These are phyloP conservation scores for Fonsecaea erecta DNA, from an alignment of 2,329 filamentous ascomycete genomes.

Conservation along the genomic window DNA sequence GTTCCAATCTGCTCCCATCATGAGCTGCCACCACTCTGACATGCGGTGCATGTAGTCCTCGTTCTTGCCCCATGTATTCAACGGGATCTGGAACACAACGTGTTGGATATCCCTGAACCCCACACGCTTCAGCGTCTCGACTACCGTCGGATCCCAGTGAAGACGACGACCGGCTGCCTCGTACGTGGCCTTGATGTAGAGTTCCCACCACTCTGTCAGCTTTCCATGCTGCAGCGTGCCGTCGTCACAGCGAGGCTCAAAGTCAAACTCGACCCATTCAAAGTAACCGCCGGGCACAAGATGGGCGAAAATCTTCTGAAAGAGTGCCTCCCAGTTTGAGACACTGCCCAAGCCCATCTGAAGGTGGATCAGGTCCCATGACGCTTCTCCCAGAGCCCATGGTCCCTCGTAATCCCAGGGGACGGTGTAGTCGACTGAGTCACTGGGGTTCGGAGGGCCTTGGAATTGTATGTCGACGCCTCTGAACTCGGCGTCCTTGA, in stretches of 20 bases:
- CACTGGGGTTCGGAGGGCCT: conserved; percentile 68
- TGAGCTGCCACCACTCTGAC: conserved; percentile 82
- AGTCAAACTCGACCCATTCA: conserved; percentile 90
- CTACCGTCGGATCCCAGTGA: conserved; percentile 63
- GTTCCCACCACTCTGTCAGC: conserved; percentile 64
- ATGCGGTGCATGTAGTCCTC: conserved; percentile 65
- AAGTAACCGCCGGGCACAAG: conserved; percentile 78
- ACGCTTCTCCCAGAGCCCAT: conserved; percentile 70
- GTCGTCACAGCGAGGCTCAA: conserved; percentile 73
- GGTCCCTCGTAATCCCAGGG: conserved; percentile 77
- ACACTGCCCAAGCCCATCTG: conserved; percentile 80
- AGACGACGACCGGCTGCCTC: conserved; percentile 68
- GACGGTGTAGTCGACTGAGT: conserved; percentile 67
- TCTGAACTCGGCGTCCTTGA: conserved; percentile 62
- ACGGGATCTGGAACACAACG: conserved; percentile 68
- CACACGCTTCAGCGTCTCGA: conserved; percentile 64
- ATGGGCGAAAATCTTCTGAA: conserved; percentile 72
- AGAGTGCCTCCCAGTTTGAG: conserved; percentile 73
- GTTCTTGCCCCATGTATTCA: conserved; percentile 74
- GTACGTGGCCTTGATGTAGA: conserved; percentile 70
- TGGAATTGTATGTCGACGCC: conserved; percentile 67
- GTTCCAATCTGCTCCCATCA: conserved; percentile 65
- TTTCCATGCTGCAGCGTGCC: conserved; percentile 57
- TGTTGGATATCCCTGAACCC: conserved; percentile 83
- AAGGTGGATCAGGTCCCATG: conserved; percentile 83